A percentile compares a stretch with the other conserved stretches of the same genome.
Evolutionary conservation across 768 basidiomycete genomes (phyloP).

Genomic region (Phlebiopsis gigantea): DNA sequence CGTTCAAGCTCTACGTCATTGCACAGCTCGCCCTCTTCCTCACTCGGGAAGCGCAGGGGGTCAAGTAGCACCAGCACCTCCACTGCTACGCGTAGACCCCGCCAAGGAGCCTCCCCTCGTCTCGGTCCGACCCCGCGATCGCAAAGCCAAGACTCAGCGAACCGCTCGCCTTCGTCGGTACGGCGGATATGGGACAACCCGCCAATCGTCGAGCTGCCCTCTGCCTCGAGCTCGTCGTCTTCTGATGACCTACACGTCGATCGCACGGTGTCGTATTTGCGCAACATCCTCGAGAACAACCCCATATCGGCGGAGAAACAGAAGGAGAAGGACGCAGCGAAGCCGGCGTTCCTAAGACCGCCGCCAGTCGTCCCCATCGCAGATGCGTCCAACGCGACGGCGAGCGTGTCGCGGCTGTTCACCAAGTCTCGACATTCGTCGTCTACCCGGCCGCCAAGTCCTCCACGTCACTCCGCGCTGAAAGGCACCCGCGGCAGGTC

Average conservation of each 20-base stretch:
- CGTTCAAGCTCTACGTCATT: slow-evolving; percentile 6
- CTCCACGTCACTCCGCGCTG: slow-evolving; percentile 48
- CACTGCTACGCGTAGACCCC: slow-evolving; percentile 15
- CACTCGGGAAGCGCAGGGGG: slow-evolving; percentile 8
- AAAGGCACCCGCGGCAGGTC: slow-evolving; percentile 28
- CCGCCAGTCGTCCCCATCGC: slow-evolving; percentile 48
- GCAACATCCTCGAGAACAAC: slow-evolving; percentile 54
- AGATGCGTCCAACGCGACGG: slow-evolving; percentile 71
- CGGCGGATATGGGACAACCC: slow-evolving; percentile 35
- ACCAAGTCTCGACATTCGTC: slow-evolving; percentile 55
- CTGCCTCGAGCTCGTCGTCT: slow-evolving; percentile 46
- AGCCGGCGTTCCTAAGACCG: slow-evolving; percentile 37
- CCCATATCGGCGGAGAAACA: slow-evolving; percentile 13
- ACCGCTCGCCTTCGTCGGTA: background rate
- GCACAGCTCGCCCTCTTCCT: slow-evolving; percentile 9
- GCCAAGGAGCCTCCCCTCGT: slow-evolving; percentile 5
- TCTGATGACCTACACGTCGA: slow-evolving; percentile 57
- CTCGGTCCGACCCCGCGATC: slow-evolving; percentile 16
- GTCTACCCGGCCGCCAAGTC: slow-evolving; percentile 58
- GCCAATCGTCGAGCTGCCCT: slow-evolving; percentile 48
- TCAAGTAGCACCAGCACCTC: slow-evolving; percentile 9
- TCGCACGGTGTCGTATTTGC: slow-evolving; percentile 58
- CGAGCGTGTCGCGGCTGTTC: slow-evolving; percentile 71
- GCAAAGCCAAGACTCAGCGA: background rate
- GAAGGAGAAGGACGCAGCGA: slow-evolving; percentile 10